Evolutionary conservation across 1,284 basidiomycete species (phyloP).

Genomic region (Malassezia vespertilionis): DNA sequence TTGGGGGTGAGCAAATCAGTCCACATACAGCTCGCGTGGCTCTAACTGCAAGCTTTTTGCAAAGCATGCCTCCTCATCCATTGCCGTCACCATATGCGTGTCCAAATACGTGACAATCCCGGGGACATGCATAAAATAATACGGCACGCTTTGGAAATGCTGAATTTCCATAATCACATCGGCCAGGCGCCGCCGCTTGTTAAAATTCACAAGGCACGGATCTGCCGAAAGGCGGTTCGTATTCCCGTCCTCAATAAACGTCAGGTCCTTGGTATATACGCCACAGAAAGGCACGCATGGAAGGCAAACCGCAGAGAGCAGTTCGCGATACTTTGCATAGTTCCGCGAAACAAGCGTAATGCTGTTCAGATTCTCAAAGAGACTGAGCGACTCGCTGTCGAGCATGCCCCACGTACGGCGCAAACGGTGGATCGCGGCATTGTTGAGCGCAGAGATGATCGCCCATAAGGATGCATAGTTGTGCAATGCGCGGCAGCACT

Average conservation of each 20-base stretch:
- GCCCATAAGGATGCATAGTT: conserved; percentile 96
- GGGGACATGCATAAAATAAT: conserved; percentile 64
- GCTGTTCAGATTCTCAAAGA: conserved; percentile 60
- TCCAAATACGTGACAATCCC: conserved; percentile 66
- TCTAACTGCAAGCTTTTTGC: conserved; percentile 72
- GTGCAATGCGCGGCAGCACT: conserved; percentile 69
- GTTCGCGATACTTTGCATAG: conserved; percentile 79
- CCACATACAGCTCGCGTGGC: conserved; percentile 62
- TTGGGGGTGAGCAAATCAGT: not conserved
- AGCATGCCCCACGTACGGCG: conserved; percentile 93
- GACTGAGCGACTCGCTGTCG: conserved; percentile 51
- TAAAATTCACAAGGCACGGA: conserved; percentile 71
- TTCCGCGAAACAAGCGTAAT: conserved; percentile 82
- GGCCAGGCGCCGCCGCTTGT: conserved; percentile 81
- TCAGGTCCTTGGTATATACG: conserved; percentile 87
- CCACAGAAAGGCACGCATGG: conserved; percentile 93
- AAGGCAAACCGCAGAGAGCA: conserved; percentile 71
- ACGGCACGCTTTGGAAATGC: conserved; percentile 75
- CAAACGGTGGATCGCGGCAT: conserved; percentile 79
- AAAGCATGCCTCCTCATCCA: conserved; percentile 53
- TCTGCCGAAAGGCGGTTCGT: conserved; percentile 64
- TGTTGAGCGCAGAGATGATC: conserved; percentile 87
- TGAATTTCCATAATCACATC: conserved; percentile 94
- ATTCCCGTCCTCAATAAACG: conserved; percentile 97
- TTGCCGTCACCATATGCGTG: conserved; percentile 55